Conservation (phyloP, 176 grass and related monocot species). For the Ensete glaucum region DNA sequence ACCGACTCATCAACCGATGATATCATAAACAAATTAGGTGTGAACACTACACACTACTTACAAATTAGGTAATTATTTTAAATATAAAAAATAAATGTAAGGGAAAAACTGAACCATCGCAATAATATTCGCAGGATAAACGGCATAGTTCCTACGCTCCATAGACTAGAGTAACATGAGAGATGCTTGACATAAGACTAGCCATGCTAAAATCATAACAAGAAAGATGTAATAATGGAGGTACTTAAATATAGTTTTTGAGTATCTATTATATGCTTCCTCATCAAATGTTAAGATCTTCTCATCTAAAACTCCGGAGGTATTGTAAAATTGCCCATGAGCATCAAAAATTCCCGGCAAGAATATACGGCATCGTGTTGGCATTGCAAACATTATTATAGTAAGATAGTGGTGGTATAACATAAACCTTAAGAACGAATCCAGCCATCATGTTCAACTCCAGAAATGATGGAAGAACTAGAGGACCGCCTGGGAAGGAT, state of each 20-base stretch:
- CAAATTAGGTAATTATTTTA: no score
- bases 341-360: conserved; percentile 3
- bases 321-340: background rate
- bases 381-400: conserved; percentile 25
- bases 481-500: background rate
- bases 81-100: no score
- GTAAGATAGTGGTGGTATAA: background rate
- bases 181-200: background rate
- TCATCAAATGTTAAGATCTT: background rate
- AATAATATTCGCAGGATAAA: background rate
- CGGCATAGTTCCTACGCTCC: background rate
- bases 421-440: background rate
- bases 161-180: background rate
- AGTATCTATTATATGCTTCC: background rate
- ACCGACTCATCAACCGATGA: no score
- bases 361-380: conserved; percentile 24
- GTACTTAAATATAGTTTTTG: background rate
- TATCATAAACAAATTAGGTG: no score
- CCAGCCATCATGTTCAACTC: background rate
- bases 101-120: no score
- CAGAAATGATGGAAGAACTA: background rate
- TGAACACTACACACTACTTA: no score
- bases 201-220: background rate
- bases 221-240: no score
- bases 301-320: background rate